Conservation (phyloP, 169 alveolate genomes). For the Eimeria falciformis region DNA sequence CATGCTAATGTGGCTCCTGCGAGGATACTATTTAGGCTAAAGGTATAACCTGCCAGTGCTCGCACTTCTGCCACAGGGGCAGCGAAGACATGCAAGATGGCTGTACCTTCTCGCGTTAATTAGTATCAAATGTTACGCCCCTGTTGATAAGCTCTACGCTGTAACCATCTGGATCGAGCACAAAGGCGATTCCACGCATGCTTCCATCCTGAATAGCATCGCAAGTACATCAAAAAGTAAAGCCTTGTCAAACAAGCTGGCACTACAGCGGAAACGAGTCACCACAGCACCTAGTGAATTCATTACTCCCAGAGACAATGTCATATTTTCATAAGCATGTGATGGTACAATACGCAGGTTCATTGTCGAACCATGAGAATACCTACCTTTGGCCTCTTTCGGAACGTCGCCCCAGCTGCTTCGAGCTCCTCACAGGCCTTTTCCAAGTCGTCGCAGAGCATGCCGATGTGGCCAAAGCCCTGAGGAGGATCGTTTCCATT, state of each 20-base stretch:
- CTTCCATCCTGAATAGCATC: conserved; percentile 79
- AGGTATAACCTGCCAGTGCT: too few relatives aligned
- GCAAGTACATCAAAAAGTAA: background rate
- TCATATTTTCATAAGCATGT: background rate
- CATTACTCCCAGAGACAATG: too few relatives aligned
- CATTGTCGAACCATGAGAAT: too few relatives aligned
- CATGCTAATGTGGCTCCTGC: too few relatives aligned
- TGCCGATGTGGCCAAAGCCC: conserved; percentile 87
- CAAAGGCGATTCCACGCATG: conserved; percentile 85
- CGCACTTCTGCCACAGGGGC: too few relatives aligned
- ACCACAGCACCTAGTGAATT: too few relatives aligned
- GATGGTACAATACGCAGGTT: too few relatives aligned
- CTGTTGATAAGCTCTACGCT: conserved; percentile 86
- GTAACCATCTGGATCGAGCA: conserved; percentile 86
- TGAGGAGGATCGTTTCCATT: conserved; percentile 83
- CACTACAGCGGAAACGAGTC: too few relatives aligned
- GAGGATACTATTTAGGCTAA: too few relatives aligned
- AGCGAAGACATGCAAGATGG: too few relatives aligned
- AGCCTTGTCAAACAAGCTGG: too few relatives aligned
- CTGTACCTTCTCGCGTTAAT: too few relatives aligned
- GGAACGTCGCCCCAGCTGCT: conserved; percentile 32
- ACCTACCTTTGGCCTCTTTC: conserved; percentile 55
- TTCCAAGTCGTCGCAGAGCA: conserved; percentile 83
- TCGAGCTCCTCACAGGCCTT: conserved; percentile 82
- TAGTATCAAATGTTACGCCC: conserved; percentile 54